A percentile compares a stretch with the other conserved stretches of the same genome.
phyloP scores from a whole-genome alignment of 768 basidiomycete species.

The Mycena capillaripes region DNA sequence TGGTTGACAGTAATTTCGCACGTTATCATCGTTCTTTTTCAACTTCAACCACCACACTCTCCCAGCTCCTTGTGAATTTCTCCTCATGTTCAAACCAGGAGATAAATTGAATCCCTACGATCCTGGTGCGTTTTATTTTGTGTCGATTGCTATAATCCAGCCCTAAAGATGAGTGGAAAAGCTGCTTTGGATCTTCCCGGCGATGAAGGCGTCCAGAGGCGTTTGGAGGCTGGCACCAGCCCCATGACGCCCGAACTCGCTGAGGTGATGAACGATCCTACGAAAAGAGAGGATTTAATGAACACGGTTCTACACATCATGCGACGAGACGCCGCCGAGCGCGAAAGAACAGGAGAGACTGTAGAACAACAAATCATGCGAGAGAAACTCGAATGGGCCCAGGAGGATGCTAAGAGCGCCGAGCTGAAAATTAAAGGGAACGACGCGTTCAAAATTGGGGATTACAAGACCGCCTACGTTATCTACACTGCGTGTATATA shows the following conservation, averaged over 20 bases:
- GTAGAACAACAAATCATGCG: background rate
- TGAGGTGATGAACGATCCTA: conserved; percentile 11
- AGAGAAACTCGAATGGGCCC: conserved; percentile 25
- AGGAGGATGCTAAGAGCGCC: conserved; percentile 13
- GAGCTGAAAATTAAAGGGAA: conserved; percentile 31
- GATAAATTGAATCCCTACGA: conserved; percentile 28
- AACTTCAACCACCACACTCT: too few relatives aligned
- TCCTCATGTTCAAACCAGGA: conserved; percentile 19
- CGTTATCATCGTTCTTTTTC: background rate
- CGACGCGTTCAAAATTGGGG: conserved; percentile 14
- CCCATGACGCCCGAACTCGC: conserved; percentile 12
- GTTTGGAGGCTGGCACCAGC: conserved; percentile 27
- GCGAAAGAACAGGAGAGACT: conserved; percentile 23
- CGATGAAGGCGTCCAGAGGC: conserved; percentile 15
- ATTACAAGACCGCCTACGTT: conserved; percentile 27
- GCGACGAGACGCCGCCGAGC: conserved; percentile 5
- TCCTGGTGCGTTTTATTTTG: background rate
- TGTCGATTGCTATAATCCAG: too few relatives aligned
- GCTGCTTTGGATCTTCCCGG: conserved; percentile 19
- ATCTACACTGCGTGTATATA: conserved; percentile 32
- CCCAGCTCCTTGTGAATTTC: too few relatives aligned
- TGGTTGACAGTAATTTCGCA: too few relatives aligned
- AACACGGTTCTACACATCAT: conserved; percentile 11
- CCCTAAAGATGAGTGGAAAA: background rate
- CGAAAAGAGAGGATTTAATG: background rate